A percentile compares a stretch with the other conserved stretches of the same genome.
phyloP scores from a whole-genome alignment of 495 filamentous ascomycete species.

The Trypethelium eluteriae region DNA sequence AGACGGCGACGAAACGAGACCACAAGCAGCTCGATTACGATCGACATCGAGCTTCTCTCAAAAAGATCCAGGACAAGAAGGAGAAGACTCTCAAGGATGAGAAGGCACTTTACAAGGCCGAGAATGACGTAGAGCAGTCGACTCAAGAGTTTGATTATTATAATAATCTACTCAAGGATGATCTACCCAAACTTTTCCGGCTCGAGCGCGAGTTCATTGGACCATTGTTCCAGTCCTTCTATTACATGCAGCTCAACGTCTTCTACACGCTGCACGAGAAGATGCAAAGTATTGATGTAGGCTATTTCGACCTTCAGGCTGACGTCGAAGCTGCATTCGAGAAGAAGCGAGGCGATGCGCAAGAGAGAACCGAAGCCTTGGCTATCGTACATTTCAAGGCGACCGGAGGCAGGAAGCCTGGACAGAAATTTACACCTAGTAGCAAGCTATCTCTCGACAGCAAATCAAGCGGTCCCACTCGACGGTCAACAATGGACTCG shows the following conservation, averaged over 20 bases:
- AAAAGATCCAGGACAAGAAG: conserved; percentile 96
- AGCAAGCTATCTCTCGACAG: conserved; percentile 26
- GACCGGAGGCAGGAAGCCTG: conserved; percentile 45
- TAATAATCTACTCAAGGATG: conserved; percentile 92
- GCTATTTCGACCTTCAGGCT: conserved; percentile 86
- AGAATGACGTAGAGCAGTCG: conserved; percentile 81
- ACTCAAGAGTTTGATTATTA: conserved; percentile 96
- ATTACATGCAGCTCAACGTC: conserved; percentile 99
- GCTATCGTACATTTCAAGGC: conserved; percentile 84
- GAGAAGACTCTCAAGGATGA: conserved; percentile 95
- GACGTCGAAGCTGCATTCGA: conserved; percentile 88
- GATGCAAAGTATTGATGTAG: conserved; percentile 94
- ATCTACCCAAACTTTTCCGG: conserved; percentile 83
- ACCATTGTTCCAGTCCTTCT: conserved; percentile 97
- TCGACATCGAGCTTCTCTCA: conserved; percentile 67
- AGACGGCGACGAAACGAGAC: conserved; percentile 79
- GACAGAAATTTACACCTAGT: background rate
- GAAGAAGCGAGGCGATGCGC: conserved; percentile 75
- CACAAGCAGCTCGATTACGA: conserved; percentile 98
- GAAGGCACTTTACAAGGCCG: conserved; percentile 92
- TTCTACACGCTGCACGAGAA: conserved; percentile 98
- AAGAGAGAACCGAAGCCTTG: conserved; percentile 74
- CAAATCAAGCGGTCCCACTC: conserved; percentile 28
- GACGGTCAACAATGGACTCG: conserved; percentile 42
- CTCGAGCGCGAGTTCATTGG: conserved; percentile 97